Conservation (phyloP, 2,329 filamentous ascomycete genomes). For the Colletotrichum sp. region DNA sequence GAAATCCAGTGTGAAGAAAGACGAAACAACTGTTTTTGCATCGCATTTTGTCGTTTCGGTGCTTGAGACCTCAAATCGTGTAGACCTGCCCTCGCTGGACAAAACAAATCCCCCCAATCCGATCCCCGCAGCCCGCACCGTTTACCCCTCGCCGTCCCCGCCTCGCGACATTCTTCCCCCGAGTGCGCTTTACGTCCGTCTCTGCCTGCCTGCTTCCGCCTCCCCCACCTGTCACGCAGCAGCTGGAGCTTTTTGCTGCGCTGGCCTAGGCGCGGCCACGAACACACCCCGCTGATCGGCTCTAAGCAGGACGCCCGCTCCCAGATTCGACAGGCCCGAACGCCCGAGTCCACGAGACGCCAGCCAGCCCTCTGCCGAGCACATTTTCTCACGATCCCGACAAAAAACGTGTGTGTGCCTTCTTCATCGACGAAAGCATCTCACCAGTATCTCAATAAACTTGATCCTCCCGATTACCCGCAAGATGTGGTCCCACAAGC, state of each 20-base stretch:
- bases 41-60: not conserved
- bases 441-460: not conserved
- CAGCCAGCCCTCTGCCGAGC: not conserved
- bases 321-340: not conserved
- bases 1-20: not conserved
- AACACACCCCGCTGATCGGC: constrained; percentile 1
- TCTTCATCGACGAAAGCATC: not conserved
- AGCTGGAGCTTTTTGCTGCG: not conserved
- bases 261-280: not conserved
- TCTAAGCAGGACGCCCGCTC: constrained; percentile 9
- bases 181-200: not conserved
- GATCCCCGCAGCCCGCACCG: constrained; percentile 10
- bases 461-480: not conserved
- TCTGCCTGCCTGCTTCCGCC: not conserved
- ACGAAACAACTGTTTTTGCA: not conserved
- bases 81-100: not conserved
- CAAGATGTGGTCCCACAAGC: constrained; percentile 20
- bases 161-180: constrained; percentile 21
- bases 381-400: not conserved
- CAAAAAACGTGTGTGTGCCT: not conserved
- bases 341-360: constrained; percentile 3
- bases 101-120: not conserved
- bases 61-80: not conserved
- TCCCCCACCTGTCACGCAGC: not conserved
- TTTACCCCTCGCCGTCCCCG: constrained; percentile 15